A percentile compares a stretch with the other conserved stretches of the same genome.
These are phyloP conservation scores for Metarhizium humberi DNA, from an alignment of 2,329 filamentous ascomycete genomes.

Conservation along the genomic window DNA sequence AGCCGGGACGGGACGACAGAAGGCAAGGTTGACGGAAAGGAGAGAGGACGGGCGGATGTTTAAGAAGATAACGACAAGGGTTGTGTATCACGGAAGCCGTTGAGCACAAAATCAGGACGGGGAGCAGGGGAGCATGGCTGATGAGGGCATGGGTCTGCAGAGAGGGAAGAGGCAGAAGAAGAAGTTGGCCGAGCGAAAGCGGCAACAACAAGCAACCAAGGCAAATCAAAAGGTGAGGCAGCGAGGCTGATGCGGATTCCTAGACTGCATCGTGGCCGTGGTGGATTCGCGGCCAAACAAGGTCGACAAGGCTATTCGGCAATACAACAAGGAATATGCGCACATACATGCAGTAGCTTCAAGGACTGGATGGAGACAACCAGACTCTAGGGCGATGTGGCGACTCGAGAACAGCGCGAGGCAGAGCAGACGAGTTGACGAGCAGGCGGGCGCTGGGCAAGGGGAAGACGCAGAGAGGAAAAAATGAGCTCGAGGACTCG, in stretches of 20 bases:
- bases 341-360: slow-evolving; percentile 2
- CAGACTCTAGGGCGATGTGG: neutral
- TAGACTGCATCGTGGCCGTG: neutral
- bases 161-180: neutral
- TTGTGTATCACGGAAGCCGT: neutral
- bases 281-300: neutral
- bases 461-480: neutral
- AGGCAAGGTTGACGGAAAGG: neutral
- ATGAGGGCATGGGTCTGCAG: neutral
- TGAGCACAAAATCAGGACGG: neutral
- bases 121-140: neutral
- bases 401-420: neutral
- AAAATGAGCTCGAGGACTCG: neutral
- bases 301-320: neutral
- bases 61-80: neutral
- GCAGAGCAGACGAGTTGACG: neutral
- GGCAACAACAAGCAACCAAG: neutral
- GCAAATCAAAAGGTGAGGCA: neutral
- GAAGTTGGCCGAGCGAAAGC: neutral
- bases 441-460: neutral
- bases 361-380: neutral
- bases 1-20: neutral
- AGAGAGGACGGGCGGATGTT: neutral
- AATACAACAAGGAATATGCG: slow-evolving; percentile 4
- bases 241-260: neutral